Base-by-base conservation (phyloP, 805 yeast genomes). In the Starmerella vitae region DNA sequence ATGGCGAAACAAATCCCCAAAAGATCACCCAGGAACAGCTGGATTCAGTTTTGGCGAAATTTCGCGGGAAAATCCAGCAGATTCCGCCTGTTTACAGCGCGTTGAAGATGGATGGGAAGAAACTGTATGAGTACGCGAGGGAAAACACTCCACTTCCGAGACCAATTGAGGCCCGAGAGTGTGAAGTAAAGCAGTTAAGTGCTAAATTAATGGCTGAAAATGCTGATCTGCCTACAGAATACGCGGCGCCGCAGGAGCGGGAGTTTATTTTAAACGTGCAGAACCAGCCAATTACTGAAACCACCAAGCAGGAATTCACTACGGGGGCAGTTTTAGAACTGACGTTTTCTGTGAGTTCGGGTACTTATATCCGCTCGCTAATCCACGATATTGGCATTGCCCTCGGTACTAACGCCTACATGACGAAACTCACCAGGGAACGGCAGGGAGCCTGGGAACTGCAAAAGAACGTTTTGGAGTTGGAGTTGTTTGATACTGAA, bases 71-170 rank as follows among this genome's bases (percentile, higher is more conserved):
- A 13, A 63, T 86, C 37, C 69, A 69, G 49, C 99, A 91, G 60
- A 78, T 93, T 0, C 98, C 99, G 10, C 98, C 99, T 0, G 78
- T 91, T 12, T 91, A 74, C 58, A 82, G 95, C 14, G 98, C 98
- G 0, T 64, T 93, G 42, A 88, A 88, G 55, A 79, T 93, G 76
- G 77, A 84, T 54, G 99, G 99, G 14, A 84, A 77, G 60, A 93
- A 94, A 3, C 63, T 93, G 34, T 85, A 93, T 56, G 94, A 88
- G 52, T 91, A 91, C 57, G 98, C 98, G 1, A 68, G 98, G 46
- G 72, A 79, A 46, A 93, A 93, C 0, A 63, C 71, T 20, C 88
- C 94, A 0, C 66, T 91, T 17, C 98, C 98, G 0, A 69, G 72
- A 36, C 71, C 78, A n/a, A 83, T 93, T 37, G 75, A 80, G 51